A percentile compares a stretch with the other conserved stretches of the same genome.
Conservation (phyloP, 768 basidiomycete genomes). For the Rhizopogon vinicolor region DNA sequence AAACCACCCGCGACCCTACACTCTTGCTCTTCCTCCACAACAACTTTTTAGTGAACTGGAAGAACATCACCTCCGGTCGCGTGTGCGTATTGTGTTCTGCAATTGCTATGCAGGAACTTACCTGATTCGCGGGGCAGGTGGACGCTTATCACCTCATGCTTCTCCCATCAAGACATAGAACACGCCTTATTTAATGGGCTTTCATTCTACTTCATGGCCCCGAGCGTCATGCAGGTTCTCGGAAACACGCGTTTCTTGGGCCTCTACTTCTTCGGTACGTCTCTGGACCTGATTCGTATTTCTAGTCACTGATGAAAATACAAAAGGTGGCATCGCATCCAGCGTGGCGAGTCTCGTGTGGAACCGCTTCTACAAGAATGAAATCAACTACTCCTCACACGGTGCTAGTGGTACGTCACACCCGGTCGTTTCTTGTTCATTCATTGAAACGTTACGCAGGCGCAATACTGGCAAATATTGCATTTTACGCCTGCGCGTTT, state of each 20-base stretch:
- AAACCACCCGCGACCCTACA: constrained; percentile 35
- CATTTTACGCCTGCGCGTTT: constrained; percentile 66
- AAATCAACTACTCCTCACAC: constrained; percentile 31
- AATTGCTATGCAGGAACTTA: background rate
- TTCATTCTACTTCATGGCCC: constrained; percentile 75
- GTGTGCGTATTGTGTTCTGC: constrained; percentile 39
- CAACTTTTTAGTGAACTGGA: constrained; percentile 61
- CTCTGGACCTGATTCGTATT: background rate
- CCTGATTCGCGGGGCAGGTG: constrained; percentile 43
- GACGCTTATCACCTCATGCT: constrained; percentile 66
- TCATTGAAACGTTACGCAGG: constrained; percentile 33
- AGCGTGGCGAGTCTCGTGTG: constrained; percentile 46
- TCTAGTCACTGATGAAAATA: background rate
- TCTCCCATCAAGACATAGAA: constrained; percentile 58
- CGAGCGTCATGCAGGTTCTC: constrained; percentile 53
- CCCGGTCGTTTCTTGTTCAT: background rate
- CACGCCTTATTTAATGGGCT: constrained; percentile 78
- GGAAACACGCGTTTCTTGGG: constrained; percentile 63
- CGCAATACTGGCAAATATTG: constrained; percentile 66
- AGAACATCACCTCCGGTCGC: constrained; percentile 60
- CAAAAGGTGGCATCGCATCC: constrained; percentile 54
- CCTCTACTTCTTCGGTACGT: constrained; percentile 70
- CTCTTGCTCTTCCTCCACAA: constrained; percentile 45
- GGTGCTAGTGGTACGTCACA: constrained; percentile 69
- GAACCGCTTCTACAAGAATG: constrained; percentile 31